Percentiles rank a stretch among this genome's conserved stretches.
Conservation (phyloP, 164 flowering plant genomes). For the Aristolochia fimbriata region DNA sequence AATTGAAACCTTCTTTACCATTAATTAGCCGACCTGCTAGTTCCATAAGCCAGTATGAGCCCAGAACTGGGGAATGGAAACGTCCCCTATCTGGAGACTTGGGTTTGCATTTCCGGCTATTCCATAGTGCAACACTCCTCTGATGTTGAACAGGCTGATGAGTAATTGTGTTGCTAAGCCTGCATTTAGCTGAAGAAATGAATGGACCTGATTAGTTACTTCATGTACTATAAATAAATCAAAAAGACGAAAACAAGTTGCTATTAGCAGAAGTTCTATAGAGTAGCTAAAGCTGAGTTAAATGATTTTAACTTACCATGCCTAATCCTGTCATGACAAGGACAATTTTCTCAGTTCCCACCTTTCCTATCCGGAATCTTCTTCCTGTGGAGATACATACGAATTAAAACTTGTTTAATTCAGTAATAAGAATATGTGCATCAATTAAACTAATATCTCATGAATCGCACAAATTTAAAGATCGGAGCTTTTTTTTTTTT, state of each 20-base stretch:
- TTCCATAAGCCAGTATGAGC: conserved; percentile 71
- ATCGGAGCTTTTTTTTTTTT: too few relatives aligned
- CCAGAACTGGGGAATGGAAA: conserved; percentile 55
- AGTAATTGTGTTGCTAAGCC: conserved; percentile 50
- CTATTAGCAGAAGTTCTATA: neutral
- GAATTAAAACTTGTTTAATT: too few relatives aligned
- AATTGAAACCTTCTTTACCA: too few relatives aligned
- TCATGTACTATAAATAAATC: too few relatives aligned
- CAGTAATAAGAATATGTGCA: too few relatives aligned
- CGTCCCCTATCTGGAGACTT: conserved; percentile 53
- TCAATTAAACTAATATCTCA: too few relatives aligned
- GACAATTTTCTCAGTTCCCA: conserved; percentile 26
- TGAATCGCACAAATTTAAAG: too few relatives aligned
- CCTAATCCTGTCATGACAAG: conserved; percentile 52
- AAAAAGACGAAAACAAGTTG: too few relatives aligned
- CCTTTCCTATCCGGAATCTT: conserved; percentile 29
- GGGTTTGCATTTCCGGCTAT: conserved; percentile 81
- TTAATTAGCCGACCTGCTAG: conserved; percentile 61
- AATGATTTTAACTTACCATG: conserved; percentile 28
- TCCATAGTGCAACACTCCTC: conserved; percentile 68
- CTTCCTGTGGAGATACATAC: conserved; percentile 16
- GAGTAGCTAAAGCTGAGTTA: neutral
- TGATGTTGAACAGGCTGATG: conserved; percentile 40
- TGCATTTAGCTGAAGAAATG: conserved; percentile 43
- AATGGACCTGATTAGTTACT: conserved; percentile 8